These are phyloP conservation scores for Paecilomyces variotii DNA, from an alignment of 2,329 filamentous ascomycete species.

Conservation along the genomic window DNA sequence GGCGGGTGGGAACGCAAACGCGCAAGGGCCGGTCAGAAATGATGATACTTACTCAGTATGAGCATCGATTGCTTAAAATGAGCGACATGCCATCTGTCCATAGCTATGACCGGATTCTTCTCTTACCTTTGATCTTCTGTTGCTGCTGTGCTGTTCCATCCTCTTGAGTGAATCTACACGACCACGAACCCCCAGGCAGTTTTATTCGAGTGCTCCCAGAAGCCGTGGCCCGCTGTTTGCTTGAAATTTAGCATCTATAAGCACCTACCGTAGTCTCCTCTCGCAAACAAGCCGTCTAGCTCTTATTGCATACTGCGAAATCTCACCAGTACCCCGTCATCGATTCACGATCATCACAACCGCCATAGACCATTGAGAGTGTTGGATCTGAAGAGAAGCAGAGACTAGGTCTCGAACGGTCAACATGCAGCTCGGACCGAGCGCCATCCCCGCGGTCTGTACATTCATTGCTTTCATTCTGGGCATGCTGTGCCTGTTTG, in stretches of 20 bases:
- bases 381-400: neutral
- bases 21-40: neutral
- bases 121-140: neutral
- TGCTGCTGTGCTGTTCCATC: neutral
- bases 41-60: neutral
- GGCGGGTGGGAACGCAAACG: neutral
- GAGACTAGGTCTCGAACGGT: neutral
- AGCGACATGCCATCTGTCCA: neutral
- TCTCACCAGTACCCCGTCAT: neutral
- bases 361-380: neutral
- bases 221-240: neutral
- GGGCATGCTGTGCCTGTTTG: conserved; percentile 53
- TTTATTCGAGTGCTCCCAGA: neutral
- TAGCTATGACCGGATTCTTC: neutral
- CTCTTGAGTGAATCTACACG: neutral
- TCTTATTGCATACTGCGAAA: neutral
- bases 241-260: neutral
- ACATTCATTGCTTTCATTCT: conserved; percentile 50
- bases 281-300: neutral
- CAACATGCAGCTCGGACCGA: conserved; percentile 10
- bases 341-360: neutral
- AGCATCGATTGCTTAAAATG: neutral
- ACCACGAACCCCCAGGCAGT: neutral
- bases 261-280: neutral
- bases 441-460: conserved; percentile 42